phyloP scores from a whole-genome alignment of 768 basidiomycete genomes.

The Tulasnella sp. region DNA sequence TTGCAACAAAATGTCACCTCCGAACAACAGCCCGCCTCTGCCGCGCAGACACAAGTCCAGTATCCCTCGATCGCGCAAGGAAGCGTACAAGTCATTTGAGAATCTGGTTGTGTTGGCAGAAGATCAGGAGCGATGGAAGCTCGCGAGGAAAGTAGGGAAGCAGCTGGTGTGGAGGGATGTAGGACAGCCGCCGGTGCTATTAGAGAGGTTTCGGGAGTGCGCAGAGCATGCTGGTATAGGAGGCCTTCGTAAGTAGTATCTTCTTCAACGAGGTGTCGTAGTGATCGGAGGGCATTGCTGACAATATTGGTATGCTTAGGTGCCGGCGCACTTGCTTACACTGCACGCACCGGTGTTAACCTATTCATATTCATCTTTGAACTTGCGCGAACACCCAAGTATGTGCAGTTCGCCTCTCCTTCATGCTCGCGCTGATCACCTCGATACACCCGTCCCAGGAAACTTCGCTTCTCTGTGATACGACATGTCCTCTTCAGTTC shows the following conservation, averaged over 20 bases:
- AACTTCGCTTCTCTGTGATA: slow-evolving; percentile 53
- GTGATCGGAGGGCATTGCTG: background rate
- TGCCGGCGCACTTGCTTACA: slow-evolving; percentile 72
- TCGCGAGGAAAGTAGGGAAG: slow-evolving; percentile 42
- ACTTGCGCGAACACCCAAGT: slow-evolving; percentile 59
- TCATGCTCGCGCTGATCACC: too few relatives aligned
- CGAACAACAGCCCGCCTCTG: too few relatives aligned
- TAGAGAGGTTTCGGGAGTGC: slow-evolving; percentile 54
- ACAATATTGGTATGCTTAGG: slow-evolving; percentile 38
- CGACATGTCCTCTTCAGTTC: slow-evolving; percentile 73
- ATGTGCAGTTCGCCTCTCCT: slow-evolving; percentile 19
- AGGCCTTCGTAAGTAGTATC: slow-evolving; percentile 49
- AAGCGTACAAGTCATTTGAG: slow-evolving; percentile 47
- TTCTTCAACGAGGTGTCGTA: background rate
- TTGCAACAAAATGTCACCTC: too few relatives aligned
- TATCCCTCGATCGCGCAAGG: too few relatives aligned
- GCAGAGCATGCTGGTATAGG: slow-evolving; percentile 61
- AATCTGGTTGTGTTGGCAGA: slow-evolving; percentile 78
- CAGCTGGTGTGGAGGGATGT: slow-evolving; percentile 75
- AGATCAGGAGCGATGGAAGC: slow-evolving; percentile 46
- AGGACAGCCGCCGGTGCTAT: slow-evolving; percentile 62
- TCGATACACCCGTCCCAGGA: slow-evolving; percentile 31
- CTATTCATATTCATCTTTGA: slow-evolving; percentile 67
- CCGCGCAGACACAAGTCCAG: too few relatives aligned
- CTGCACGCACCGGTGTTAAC: slow-evolving; percentile 74